A percentile compares a stretch with the other conserved stretches of the same genome.
phyloP scores from a whole-genome alignment of 2,329 filamentous ascomycete species.

The Botryotinia convoluta region DNA sequence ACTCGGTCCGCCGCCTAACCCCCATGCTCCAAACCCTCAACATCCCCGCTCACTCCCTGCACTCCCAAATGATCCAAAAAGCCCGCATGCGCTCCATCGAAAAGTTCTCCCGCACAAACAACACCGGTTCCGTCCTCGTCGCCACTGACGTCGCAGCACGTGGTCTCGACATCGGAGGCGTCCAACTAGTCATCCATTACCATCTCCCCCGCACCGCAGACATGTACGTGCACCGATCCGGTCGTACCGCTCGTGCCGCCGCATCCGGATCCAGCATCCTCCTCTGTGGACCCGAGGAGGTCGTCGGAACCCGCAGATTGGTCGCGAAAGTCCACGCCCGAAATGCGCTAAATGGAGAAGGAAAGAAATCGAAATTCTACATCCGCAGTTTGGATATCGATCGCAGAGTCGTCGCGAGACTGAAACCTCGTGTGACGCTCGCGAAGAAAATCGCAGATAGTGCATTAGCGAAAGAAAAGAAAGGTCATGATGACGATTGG shows the following conservation, averaged over 20 bases:
- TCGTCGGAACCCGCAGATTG: slow-evolving; percentile 76
- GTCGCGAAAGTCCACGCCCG: slow-evolving; percentile 82
- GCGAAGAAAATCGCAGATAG: slow-evolving; percentile 88
- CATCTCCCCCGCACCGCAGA: slow-evolving; percentile 90
- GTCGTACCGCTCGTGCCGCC: slow-evolving; percentile 83
- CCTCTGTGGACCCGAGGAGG: slow-evolving; percentile 88
- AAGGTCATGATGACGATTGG: slow-evolving; percentile 79
- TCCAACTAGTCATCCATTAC: slow-evolving; percentile 91
- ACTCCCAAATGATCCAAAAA: slow-evolving; percentile 95
- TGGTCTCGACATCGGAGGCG: slow-evolving; percentile 86
- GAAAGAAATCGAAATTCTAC: slow-evolving; percentile 56
- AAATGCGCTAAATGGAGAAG: slow-evolving; percentile 42
- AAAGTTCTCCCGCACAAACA: slow-evolving; percentile 69
- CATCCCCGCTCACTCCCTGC: slow-evolving; percentile 72
- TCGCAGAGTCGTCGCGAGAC: slow-evolving; percentile 68
- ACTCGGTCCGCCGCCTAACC: slow-evolving; percentile 79
- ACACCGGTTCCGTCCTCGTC: slow-evolving; percentile 66
- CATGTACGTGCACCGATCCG: slow-evolving; percentile 92
- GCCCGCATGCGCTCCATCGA: slow-evolving; percentile 91
- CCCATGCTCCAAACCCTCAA: slow-evolving; percentile 82
- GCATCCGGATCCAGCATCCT: slow-evolving; percentile 78
- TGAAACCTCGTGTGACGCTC: slow-evolving; percentile 74
- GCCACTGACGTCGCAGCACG: slow-evolving; percentile 93
- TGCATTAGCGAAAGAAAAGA: slow-evolving; percentile 81
- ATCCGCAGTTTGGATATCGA: slow-evolving; percentile 83